Evolutionary conservation across 176 grass and related monocot species (phyloP).

Genomic region (Eleusine indica): DNA sequence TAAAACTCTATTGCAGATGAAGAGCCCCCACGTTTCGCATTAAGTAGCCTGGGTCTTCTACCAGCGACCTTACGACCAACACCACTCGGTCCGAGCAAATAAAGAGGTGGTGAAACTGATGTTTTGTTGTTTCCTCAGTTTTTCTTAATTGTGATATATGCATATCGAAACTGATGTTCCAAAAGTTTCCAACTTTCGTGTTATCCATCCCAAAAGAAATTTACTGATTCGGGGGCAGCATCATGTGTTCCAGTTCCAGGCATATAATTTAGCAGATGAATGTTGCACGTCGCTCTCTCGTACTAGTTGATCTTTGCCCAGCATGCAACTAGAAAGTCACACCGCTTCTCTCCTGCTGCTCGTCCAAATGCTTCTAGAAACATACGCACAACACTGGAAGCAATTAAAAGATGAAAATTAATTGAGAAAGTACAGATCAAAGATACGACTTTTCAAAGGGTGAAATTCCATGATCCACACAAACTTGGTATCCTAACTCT

Average conservation of each 20-base stretch:
- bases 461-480: slow-evolving; percentile 42
- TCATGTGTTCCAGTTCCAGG: not conserved
- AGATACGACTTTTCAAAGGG: slow-evolving; percentile 9
- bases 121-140: too few species aligned
- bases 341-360: not conserved
- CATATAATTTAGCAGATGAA: not conserved
- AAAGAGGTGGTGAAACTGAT: too few species aligned
- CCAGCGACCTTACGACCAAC: too few species aligned
- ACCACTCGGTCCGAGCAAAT: too few species aligned
- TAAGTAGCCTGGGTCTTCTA: too few species aligned
- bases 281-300: not conserved
- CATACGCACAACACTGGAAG: not conserved
- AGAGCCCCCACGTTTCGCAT: too few species aligned
- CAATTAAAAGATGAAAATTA: not conserved
- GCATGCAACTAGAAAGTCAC: slow-evolving; percentile 28
- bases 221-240: not conserved
- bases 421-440: not conserved
- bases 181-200: not conserved
- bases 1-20: too few species aligned
- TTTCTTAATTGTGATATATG: too few species aligned
- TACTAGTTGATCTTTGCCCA: not conserved
- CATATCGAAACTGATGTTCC: not conserved
- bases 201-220: not conserved
- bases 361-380: slow-evolving; percentile 1
- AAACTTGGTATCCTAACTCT: slow-evolving; percentile 48